These are phyloP conservation scores for Nakazawaea populi DNA, from an alignment of 805 yeast genomes.

Conservation along the genomic window DNA sequence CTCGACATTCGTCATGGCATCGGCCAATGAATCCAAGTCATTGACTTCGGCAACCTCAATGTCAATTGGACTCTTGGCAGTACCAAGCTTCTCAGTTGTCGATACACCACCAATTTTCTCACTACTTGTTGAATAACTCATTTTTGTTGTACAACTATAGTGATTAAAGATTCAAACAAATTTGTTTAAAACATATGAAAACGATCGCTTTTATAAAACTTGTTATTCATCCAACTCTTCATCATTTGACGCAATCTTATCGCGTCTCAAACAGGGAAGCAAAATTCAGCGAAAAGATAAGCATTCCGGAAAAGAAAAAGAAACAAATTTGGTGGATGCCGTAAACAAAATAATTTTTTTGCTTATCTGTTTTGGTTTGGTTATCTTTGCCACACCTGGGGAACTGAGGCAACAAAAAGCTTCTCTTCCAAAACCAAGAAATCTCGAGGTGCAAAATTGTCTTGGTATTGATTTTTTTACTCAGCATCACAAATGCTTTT, in stretches of 20 bases:
- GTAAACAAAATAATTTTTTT: no score
- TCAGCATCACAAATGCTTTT: no score
- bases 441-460: not conserved
- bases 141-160: not conserved
- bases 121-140: conserved; percentile 3
- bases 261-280: not conserved
- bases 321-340: no score
- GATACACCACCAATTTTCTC: conserved; percentile 4
- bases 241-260: not conserved
- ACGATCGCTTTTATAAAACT: no score
- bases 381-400: not conserved
- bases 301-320: no score
- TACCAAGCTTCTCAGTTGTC: conserved; percentile 2
- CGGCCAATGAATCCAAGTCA: conserved; percentile 9
- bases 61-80: conserved; percentile 3
- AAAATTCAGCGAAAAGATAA: no score
- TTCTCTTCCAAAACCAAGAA: not conserved
- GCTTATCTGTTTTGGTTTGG: not conserved
- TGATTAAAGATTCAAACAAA: no score
- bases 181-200: no score
- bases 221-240: not conserved
- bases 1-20: conserved; percentile 9
- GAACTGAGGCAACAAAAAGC: not conserved
- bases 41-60: conserved; percentile 10
- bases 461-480: not conserved